Evolutionary conservation across 225 moss, liverwort and hornwort genomes (phyloP).

Genomic region (Pseudisothecium myosuroides): DNA sequence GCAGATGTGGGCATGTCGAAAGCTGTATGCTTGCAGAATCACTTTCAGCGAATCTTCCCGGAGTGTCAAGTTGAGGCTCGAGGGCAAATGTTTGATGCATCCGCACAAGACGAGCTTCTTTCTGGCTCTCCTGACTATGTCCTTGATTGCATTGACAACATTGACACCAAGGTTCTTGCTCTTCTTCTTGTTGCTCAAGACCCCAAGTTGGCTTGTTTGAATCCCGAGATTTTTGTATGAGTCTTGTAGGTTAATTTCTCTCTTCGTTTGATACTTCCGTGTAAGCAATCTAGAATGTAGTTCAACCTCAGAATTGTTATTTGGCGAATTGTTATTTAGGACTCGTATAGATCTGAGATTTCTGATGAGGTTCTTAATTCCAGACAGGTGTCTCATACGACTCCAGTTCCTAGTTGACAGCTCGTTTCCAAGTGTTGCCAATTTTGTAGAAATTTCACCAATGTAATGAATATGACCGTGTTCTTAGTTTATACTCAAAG

Average conservation of each 20-base stretch:
- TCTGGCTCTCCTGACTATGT: slow-evolving; percentile 91
- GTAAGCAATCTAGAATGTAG: neutral
- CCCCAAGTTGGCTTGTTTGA: neutral
- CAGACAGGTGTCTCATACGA: neutral
- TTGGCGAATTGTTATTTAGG: neutral
- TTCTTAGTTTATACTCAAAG: neutral
- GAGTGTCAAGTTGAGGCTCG: slow-evolving; percentile 90
- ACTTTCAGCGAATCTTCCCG: slow-evolving; percentile 80
- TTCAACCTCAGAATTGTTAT: neutral
- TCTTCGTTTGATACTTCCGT: neutral
- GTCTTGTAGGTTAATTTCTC: neutral
- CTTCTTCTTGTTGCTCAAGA: neutral
- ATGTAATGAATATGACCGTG: neutral
- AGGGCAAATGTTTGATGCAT: slow-evolving; percentile 78
- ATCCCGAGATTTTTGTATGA: neutral
- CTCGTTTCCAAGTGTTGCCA: neutral
- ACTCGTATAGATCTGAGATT: neutral
- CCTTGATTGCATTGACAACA: slow-evolving; percentile 98
- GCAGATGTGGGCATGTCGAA: slow-evolving; percentile 93
- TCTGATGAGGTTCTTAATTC: neutral
- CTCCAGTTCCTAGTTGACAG: neutral
- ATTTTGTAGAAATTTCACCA: neutral
- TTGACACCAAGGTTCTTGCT: slow-evolving; percentile 80
- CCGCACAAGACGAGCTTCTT: slow-evolving; percentile 70
- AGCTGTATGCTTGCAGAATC: slow-evolving; percentile 75